Base-by-base conservation (phyloP, 164 flowering plant species). In the Liquidambar formosana region DNA sequence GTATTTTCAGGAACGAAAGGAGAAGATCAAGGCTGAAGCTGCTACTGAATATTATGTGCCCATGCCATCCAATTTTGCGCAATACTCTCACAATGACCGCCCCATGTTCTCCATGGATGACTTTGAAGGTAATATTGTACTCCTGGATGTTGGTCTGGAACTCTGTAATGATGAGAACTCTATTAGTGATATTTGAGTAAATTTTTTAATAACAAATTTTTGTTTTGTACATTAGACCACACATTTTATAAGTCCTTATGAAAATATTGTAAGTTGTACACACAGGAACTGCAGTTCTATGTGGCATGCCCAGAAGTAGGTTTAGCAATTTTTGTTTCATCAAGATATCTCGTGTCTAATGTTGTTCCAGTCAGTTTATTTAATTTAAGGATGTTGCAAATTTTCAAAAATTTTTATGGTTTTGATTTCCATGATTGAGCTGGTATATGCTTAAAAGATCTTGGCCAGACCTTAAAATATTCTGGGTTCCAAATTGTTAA, bases 101-200 rank as follows among this genome's bases (percentile, higher is more conserved):
- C 84, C 93, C 22, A 57, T 80, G 16, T 91, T 89, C 71, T 90
- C 98, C 68, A 79, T 85, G 81, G 98, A 96, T 69, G 99, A 96
- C 65, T 96, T 96, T 82, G 91, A 89, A 85, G 98, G 97, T 90
- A 84, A 72, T 66, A 8, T 21, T 38, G 4, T 33, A 25, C 18
- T 60, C 15, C 41, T 33, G 41, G 41, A 18, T 60, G 63, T 41
- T 38, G 46, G 4, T 11, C 45, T 38, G 45, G 4, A n/a, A 14
- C 38, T 28, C 63, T 16, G 21, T 60, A 10, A 5, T 33, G 2
- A 8, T 8, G 2, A 38, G 21, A 16, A 60, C 41, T 33, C 41
- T 33, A 6, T 41, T n/a, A 9, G 19, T 18, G 21, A 28, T 59
- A 5, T 59, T 28, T 0, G 18, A 28, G 44, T 14, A 19, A n/a